A percentile compares a stretch with the other conserved stretches of the same genome.
Evolutionary conservation across 2,329 filamentous ascomycete species (phyloP).

Genomic region (Aspergillus pseudonomiae): DNA sequence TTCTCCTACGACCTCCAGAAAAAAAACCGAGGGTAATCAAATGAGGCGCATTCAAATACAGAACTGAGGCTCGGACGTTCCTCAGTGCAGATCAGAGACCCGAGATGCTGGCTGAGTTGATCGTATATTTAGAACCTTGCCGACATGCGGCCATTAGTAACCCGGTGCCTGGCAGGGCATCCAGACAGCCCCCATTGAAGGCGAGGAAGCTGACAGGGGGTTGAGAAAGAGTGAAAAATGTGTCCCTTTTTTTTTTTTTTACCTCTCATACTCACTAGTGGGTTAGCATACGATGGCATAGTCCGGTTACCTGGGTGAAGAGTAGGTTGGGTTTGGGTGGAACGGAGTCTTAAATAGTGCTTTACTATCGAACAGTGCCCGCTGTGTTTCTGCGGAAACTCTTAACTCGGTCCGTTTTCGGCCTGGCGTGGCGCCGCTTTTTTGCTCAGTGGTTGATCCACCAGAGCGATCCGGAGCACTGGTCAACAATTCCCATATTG

Average conservation of each 20-base stretch:
- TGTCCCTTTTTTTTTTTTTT: background rate
- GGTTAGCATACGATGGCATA: background rate
- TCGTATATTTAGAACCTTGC: conserved; percentile 1
- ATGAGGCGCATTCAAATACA: background rate
- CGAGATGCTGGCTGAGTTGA: background rate
- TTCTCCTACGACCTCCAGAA: background rate
- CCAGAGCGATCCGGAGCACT: too few species aligned
- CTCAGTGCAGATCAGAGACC: background rate
- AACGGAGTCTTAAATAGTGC: background rate
- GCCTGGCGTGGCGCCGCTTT: too few species aligned
- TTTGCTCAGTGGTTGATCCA: too few species aligned
- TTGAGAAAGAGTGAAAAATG: too few species aligned
- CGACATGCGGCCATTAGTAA: background rate
- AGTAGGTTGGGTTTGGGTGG: background rate
- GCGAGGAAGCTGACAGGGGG: background rate
- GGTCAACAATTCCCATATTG: too few species aligned
- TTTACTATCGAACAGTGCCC: background rate
- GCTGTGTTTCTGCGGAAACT: too few species aligned
- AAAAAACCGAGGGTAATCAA: background rate
- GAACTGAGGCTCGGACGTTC: background rate
- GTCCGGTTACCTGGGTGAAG: background rate
- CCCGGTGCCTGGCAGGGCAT: background rate
- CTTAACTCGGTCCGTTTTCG: too few species aligned
- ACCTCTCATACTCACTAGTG: background rate
- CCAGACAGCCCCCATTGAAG: background rate